Percentiles rank a stretch among this genome's conserved stretches.
These are phyloP conservation scores for Talaromyces wortmannii DNA, from an alignment of 495 filamentous ascomycete genomes.

Conservation along the genomic window DNA sequence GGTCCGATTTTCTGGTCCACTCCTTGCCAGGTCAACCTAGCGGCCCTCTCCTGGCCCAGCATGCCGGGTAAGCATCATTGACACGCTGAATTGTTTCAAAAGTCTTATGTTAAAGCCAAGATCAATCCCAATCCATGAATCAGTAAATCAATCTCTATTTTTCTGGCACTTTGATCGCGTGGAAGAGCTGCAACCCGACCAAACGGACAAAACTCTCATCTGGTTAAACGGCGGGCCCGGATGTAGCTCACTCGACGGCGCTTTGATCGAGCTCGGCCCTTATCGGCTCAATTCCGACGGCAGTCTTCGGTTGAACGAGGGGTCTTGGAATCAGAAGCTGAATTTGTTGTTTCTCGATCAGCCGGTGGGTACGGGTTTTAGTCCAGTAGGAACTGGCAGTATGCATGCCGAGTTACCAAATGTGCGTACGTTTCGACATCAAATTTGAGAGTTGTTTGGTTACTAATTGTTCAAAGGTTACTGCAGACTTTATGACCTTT, in stretches of 20 bases:
- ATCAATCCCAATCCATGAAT: neutral
- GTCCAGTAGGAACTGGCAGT: neutral
- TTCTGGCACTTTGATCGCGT: neutral
- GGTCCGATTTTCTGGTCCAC: neutral
- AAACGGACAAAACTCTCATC: conserved; percentile 56
- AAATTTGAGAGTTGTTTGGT: neutral
- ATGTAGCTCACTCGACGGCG: conserved; percentile 58
- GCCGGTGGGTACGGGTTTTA: neutral
- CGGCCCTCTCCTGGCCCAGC: neutral
- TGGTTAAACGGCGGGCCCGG: conserved; percentile 68
- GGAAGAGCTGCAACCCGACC: neutral
- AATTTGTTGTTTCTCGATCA: neutral
- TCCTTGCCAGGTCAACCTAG: neutral
- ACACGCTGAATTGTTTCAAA: neutral
- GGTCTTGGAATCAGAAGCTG: neutral
- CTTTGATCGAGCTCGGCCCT: neutral
- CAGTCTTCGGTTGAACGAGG: neutral
- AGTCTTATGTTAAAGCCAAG: neutral
- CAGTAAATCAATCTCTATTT: neutral
- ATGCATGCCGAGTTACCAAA: neutral
- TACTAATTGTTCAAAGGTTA: neutral
- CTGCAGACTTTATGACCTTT: neutral
- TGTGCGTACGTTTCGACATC: neutral
- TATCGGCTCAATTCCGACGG: neutral
- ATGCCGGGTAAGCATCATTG: neutral